phyloP scores from a whole-genome alignment of 495 filamentous ascomycete genomes.

The Physcia stellaris region DNA sequence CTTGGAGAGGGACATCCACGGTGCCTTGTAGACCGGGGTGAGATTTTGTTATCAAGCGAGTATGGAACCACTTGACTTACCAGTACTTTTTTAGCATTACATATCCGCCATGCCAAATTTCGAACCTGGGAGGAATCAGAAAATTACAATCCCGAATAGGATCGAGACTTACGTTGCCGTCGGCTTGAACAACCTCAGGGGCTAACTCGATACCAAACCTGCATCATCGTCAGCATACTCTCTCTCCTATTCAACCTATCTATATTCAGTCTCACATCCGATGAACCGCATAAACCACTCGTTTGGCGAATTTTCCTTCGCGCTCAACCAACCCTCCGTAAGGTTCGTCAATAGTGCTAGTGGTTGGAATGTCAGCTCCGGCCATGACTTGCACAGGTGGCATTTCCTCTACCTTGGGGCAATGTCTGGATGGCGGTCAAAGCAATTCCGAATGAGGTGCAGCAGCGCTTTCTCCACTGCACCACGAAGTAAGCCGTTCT shows the following conservation, averaged over 20 bases:
- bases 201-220: constrained; percentile 93
- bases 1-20: constrained; percentile 47
- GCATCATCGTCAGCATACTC: neutral
- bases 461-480: constrained; percentile 65
- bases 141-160: neutral
- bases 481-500: constrained; percentile 32
- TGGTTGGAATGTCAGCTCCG: no score
- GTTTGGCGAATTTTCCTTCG: constrained; percentile 73
- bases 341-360: constrained; percentile 59
- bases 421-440: constrained; percentile 84
- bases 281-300: constrained; percentile 85
- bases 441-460: constrained; percentile 76
- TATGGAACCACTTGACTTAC: constrained; percentile 34
- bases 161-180: constrained; percentile 44
- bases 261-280: constrained; percentile 51
- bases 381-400: no score
- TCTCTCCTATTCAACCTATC: neutral
- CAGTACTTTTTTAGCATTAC: constrained; percentile 86
- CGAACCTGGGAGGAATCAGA: constrained; percentile 31
- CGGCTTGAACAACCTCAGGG: constrained; percentile 79
- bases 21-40: constrained; percentile 29
- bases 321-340: constrained; percentile 75
- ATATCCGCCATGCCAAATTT: constrained; percentile 90
- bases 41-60: neutral
- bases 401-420: constrained; percentile 55